Percentiles rank a stretch among this genome's conserved stretches.
phyloP scores from a whole-genome alignment of 73 alveolate species.

The Tetrahymena elliotti region DNA sequence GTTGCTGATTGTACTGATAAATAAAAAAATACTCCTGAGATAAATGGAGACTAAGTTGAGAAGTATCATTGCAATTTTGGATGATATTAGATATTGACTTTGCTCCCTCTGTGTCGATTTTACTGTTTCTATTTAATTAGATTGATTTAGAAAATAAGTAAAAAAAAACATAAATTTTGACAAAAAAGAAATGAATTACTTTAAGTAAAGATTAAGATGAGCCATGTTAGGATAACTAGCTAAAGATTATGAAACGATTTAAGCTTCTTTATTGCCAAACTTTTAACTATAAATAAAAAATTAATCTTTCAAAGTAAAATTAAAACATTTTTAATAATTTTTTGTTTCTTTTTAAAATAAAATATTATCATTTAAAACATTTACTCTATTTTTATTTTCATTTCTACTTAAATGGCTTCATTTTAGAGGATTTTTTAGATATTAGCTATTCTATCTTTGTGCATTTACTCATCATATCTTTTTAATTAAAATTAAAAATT shows the following conservation, averaged over 20 bases:
- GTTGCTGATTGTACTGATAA: no score
- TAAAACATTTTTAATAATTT: no score
- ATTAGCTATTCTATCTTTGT: neutral
- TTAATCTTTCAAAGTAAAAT: no score
- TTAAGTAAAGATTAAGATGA: neutral
- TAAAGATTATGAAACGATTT: neutral
- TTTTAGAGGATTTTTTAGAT: neutral
- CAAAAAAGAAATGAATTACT: neutral
- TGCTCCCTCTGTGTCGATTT: neutral
- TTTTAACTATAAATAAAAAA: neutral
- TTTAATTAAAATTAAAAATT: no score
- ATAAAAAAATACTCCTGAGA: neutral
- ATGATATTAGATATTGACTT: neutral
- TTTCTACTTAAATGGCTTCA: neutral
- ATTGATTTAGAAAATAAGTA: no score
- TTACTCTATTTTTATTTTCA: neutral
- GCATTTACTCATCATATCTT: neutral
- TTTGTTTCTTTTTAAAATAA: no score
- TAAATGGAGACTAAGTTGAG: neutral
- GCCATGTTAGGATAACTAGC: neutral
- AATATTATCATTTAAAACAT: no score
- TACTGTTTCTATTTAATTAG: neutral
- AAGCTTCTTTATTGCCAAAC: neutral
- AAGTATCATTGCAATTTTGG: neutral
- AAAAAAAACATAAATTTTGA: no score